Base-by-base conservation (phyloP, 2,329 filamentous ascomycete species). In the Nemania diffusa region DNA sequence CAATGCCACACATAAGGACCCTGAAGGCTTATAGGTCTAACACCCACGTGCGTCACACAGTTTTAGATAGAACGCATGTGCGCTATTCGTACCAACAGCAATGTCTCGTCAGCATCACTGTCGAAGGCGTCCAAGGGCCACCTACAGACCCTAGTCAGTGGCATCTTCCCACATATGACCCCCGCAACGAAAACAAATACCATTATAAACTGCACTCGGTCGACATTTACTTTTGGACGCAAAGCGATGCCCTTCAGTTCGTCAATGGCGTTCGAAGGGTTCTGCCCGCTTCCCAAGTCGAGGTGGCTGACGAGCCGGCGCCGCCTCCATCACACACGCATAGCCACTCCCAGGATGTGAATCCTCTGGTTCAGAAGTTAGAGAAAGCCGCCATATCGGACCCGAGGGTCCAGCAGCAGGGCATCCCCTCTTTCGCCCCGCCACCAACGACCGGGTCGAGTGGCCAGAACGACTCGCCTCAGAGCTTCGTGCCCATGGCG, bases 161-260 rank as follows among this genome's bases (percentile, higher is more conserved):
- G 92, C 91, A 93, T 78, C 84, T 94, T 6, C 91, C 91, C 1
- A 89, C 88, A 0, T 91, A 86, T 77, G 91, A 94, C 77, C 88
- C 88, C 1, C 84, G 84, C 57, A 92, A 93, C 78, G 88, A 94
- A 78, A 89, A 87, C 76, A 93, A 91, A 78, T 94, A 93, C 78
- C 88, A 93, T 83, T 93, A 93, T 81, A 89, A 88, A 76, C 85
- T 95, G 7, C 89, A 93, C 76, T 90, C 90, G 0, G 77, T 94
- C 64, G 92, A 94, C 75, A 81, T 94, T 15, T 95, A 95, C 81
- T 91, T 94, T 75, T 94, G 91, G 91, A 92, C 89, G 0, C 87
- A 88, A 67, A 84, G 88, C 63, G 92, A 94, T 79, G 91, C 91
- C 1, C 81, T 88, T 29, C 85, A 88, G 64, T 92, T 94, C 71